These are phyloP conservation scores for Trichoderma arundinaceum DNA, from an alignment of 2,329 filamentous ascomycete species.

Conservation along the genomic window DNA sequence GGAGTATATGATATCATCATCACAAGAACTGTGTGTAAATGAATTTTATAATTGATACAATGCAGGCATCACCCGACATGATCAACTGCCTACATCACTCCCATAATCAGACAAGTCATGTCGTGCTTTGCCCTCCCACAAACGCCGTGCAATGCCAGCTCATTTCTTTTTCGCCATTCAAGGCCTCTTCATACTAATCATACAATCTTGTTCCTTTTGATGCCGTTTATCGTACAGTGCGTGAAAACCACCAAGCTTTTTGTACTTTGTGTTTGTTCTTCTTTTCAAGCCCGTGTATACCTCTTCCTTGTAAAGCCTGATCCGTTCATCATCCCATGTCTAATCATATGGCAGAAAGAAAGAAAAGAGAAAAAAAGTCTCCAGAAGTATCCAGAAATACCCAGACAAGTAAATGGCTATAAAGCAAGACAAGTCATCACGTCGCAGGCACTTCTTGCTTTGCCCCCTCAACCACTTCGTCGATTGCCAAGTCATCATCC, in stretches of 20 bases:
- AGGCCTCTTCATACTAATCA: conserved; percentile 9
- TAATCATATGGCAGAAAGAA: neutral
- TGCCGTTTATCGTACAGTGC: conserved; percentile 17
- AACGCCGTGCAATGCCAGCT: neutral
- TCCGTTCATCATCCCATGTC: neutral
- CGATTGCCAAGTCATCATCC: conserved; percentile 33
- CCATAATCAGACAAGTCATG: neutral
- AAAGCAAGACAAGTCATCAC: neutral
- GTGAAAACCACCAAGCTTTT: neutral
- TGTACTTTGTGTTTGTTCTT: neutral
- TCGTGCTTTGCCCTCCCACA: neutral
- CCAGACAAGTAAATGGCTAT: neutral
- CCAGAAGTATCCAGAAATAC: neutral
- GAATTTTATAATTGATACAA: too few species aligned
- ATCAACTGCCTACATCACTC: too few species aligned
- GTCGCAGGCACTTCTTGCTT: neutral
- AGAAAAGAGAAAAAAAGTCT: neutral
- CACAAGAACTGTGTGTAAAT: too few species aligned
- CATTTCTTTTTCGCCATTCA: neutral
- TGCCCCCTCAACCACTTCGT: conserved; percentile 18
- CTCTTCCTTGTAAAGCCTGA: neutral
- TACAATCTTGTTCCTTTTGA: conserved; percentile 3
- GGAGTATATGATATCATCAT: too few species aligned
- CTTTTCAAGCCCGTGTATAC: neutral
- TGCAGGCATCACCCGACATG: too few species aligned